phyloP scores from a whole-genome alignment of 345 rosid genomes.

The Eucalyptus regnans region DNA sequence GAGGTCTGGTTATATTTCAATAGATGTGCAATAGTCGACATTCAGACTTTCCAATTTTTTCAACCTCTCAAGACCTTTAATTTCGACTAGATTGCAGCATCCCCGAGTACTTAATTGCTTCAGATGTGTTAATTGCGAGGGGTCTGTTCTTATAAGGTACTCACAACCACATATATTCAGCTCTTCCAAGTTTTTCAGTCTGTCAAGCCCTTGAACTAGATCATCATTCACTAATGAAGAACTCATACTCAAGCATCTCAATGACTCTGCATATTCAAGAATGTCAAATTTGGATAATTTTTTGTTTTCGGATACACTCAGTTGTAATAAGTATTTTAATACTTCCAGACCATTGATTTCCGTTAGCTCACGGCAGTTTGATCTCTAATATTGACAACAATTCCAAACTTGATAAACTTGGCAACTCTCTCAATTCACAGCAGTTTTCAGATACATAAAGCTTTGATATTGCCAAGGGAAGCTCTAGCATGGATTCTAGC shows the following conservation, averaged over 20 bases:
- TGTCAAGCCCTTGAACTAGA: neutral
- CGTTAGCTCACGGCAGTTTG: neutral
- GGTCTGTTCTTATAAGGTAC: neutral
- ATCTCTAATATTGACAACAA: neutral
- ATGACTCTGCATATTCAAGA: neutral
- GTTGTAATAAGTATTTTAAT: accelerated
- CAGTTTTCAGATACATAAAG: neutral
- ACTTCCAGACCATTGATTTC: neutral
- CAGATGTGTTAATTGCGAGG: neutral
- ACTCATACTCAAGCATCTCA: neutral
- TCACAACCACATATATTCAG: neutral
- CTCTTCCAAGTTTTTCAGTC: neutral
- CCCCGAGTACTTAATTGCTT: accelerated
- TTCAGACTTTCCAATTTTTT: neutral
- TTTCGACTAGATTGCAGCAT: neutral
- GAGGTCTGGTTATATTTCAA: neutral
- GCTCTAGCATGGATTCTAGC: neutral
- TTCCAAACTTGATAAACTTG: neutral
- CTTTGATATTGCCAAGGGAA: neutral
- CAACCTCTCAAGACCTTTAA: neutral
- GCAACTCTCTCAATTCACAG: neutral
- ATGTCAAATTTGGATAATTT: neutral
- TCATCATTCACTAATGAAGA: neutral
- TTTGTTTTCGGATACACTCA: accelerated
- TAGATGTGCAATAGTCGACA: accelerated